These are phyloP conservation scores for Benincasa hispida DNA, from an alignment of 306 rosid species.

Conservation along the genomic window DNA sequence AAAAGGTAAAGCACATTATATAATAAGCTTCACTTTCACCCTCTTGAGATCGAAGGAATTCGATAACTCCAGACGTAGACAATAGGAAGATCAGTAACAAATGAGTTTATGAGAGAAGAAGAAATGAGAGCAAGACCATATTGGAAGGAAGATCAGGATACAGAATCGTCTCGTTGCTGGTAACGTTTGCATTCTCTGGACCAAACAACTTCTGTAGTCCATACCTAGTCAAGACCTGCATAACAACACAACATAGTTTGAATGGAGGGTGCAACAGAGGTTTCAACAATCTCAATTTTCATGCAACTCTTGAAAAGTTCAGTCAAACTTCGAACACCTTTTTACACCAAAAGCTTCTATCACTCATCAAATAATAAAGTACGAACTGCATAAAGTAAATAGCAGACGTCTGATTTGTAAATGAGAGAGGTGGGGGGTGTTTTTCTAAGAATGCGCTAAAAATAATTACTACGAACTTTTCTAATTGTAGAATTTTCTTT, in stretches of 20 bases:
- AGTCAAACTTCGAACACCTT: background rate
- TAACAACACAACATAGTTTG: background rate
- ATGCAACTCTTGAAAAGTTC: background rate
- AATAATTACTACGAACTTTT: background rate
- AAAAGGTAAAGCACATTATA: background rate
- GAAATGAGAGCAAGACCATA: constrained; percentile 42
- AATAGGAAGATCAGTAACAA: background rate
- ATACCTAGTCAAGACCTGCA: constrained; percentile 72
- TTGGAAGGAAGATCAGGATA: constrained; percentile 90
- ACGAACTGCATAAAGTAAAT: background rate
- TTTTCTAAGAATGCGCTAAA: background rate
- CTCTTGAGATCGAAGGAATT: background rate
- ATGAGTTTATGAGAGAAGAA: constrained; percentile 8
- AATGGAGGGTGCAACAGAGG: background rate
- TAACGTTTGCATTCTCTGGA: constrained; percentile 39
- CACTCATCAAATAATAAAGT: background rate
- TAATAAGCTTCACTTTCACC: background rate
- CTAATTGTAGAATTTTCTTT: constrained; percentile 4
- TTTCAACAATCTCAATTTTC: background rate
- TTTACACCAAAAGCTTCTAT: background rate
- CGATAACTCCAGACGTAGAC: background rate
- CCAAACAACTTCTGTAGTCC: constrained; percentile 67
- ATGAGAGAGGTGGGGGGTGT: background rate
- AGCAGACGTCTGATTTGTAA: background rate
- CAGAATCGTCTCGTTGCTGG: constrained; percentile 38